Base-by-base conservation (phyloP, 805 yeast genomes). In the Candida sithepensis region DNA sequence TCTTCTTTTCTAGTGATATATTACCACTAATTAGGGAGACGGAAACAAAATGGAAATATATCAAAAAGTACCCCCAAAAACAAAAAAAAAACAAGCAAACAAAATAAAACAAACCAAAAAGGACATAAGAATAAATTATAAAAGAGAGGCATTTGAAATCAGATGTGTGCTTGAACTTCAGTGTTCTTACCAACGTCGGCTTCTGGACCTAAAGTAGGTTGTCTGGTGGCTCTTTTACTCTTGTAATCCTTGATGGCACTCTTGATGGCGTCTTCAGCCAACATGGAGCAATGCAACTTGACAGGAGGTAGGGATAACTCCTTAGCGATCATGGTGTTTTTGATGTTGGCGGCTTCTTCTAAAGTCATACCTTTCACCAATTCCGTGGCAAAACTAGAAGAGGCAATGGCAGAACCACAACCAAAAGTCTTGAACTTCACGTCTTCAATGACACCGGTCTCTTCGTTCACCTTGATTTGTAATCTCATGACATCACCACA, bases 401-500 rank as follows among this genome's bases (percentile, higher is more conserved):
- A 87, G 1, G 99, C 99, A 66, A 94, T 94, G 44, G 99, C 99
- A 2, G 94, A 83, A 40, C 99, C 99, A 67, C 99, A 94, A n/a
- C 99, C 99, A 72, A 94, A 94, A 3, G 99, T 94, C 79, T 94
- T 94, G 72, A 94, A 94, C 69, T 90, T 92, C 53, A 92, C 99
- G 66, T 94, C 96, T 67, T 88, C 82, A 58, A 94, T 94, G 45
- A 88, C 76, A 1, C 99, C 99, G 21, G 96, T 82, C 48, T 78
- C 83, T 60, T 91, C 97, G 55, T 85, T 84, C 9, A 94, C 99
- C 66, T 91, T 82, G 62, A 94, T 94, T 68, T 94, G 98, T 55
- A 94, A 77, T 71, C 96, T 85, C 97, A 94, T 94, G 40, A 94
- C 99, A 73, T 94, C 99, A 47, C 99, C 99, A 72, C 99, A 94